phyloP scores from a whole-genome alignment of 352 stramenopile genomes.

The Thalassiosira hispida region DNA sequence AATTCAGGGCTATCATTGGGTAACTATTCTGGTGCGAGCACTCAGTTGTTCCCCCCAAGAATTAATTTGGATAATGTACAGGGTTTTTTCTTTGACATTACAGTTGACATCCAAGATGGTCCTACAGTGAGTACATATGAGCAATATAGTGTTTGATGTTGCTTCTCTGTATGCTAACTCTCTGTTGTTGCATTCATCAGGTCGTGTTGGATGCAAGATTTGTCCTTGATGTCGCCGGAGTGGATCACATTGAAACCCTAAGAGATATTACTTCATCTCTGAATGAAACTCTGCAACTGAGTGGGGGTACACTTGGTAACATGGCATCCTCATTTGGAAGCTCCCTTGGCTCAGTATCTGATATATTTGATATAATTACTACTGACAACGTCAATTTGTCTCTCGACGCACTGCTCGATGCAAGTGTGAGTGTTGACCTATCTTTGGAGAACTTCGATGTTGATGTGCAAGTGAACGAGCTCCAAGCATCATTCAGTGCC shows the following conservation, averaged over 20 bases:
- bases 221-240: constrained; percentile 20
- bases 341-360: background rate
- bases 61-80: constrained; percentile 38
- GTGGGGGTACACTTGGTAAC: constrained; percentile 13
- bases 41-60: constrained; percentile 27
- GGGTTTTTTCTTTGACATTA: constrained; percentile 37
- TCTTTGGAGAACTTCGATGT: constrained; percentile 25
- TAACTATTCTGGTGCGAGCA: constrained; percentile 14
- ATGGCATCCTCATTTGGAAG: constrained; percentile 28
- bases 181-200: background rate
- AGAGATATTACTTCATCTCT: constrained; percentile 17
- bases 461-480: background rate
- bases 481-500: constrained; percentile 18
- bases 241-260: constrained; percentile 28
- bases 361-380: constrained; percentile 10
- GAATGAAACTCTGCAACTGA: background rate
- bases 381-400: constrained; percentile 23
- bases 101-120: constrained; percentile 6
- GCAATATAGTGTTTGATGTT: no score
- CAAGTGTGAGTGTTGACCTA: constrained; percentile 19
- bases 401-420: constrained; percentile 35
- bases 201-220: constrained; percentile 6
- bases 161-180: constrained; percentile 6
- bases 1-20: constrained; percentile 6
- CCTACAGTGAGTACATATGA: background rate